Percentiles rank a stretch among this genome's conserved stretches.
Evolutionary conservation across 164 flowering plant genomes (phyloP).

Genomic region (Buxus sempervirens): DNA sequence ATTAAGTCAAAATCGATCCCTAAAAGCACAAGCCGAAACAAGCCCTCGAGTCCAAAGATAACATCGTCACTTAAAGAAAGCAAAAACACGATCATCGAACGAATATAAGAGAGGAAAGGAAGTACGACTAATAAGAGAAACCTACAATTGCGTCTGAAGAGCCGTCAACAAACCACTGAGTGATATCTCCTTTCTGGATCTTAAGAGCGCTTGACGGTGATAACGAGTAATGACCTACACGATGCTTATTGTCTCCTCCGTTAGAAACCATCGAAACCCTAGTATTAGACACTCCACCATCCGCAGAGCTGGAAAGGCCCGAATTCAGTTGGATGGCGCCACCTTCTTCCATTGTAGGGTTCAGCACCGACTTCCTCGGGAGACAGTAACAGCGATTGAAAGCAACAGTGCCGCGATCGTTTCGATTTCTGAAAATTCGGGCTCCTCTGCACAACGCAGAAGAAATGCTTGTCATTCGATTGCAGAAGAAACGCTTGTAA

Average conservation of each 20-base stretch:
- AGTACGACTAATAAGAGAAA: background rate
- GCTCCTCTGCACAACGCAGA: background rate
- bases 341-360: background rate
- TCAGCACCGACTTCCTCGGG: background rate
- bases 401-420: background rate
- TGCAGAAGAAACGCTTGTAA: too few species aligned
- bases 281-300: background rate
- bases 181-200: conserved; percentile 82
- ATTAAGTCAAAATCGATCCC: background rate
- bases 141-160: conserved; percentile 80
- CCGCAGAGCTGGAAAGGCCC: conserved; percentile 1
- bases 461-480: background rate
- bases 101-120: conserved; percentile 5
- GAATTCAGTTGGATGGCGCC: background rate
- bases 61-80: too few species aligned
- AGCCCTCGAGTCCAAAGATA: background rate
- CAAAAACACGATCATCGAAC: background rate
- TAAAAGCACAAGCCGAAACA: background rate
- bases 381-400: background rate
- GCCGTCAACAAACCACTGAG: conserved; percentile 78
- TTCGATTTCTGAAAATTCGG: conserved; percentile 3
- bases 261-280: conserved; percentile 5
- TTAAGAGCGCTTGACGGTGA: conserved; percentile 32
- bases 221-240: conserved; percentile 11
- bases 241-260: conserved; percentile 10